Evolutionary conservation across 2,329 filamentous ascomycete species (phyloP), one percentile per base, ranked within the genome.

Genomic region (Xylaria sp.): DNA sequence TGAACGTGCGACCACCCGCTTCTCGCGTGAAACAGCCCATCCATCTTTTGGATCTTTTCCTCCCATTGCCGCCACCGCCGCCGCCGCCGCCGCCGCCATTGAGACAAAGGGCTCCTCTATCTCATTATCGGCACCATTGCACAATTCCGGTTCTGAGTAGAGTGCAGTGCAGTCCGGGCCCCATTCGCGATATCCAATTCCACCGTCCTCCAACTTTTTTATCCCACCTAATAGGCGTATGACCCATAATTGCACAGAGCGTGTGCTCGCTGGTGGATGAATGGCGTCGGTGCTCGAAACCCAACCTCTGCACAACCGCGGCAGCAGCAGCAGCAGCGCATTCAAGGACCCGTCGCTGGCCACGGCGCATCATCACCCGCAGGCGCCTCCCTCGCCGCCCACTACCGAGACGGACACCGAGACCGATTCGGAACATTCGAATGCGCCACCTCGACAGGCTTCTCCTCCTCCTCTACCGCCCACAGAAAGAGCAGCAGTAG

Each of bases 371-470:
- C n/a, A n/a, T n/a, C n/a, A n/a, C 13, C 63, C 56, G 18, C 50
- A 60, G n/a, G 57, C 57, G 8, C 65, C 63, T 39, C 66, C 66
- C n/a, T 67, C 66, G 11, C 65, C 66, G 8, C 66, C 67, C n/a
- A 57, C 56, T 17, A 70, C 66, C 37, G 64, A 65, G 45, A 61
- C 60, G 45, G 67, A 69, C 24, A 62, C 60, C 50, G 61, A 64
- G 40, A 60, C 61, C 44, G 66, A 67, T 24, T 65, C 60, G 18
- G 63, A 64, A 24, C 42, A 21, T 16, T 41, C 44, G 43, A 58
- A 46, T 40, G 50, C 48, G 41, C 54, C 34, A 48, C 60, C 26
- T 6, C 49, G 43, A 5, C 48, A 21, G 16, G 11, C 43, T 56
- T 9, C 22, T n/a, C n/a, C n/a, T n/a, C n/a, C n/a, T n/a, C n/a